Evolutionary conservation across 805 yeast species (phyloP).

Genomic region (Wickerhamia fluorescens): DNA sequence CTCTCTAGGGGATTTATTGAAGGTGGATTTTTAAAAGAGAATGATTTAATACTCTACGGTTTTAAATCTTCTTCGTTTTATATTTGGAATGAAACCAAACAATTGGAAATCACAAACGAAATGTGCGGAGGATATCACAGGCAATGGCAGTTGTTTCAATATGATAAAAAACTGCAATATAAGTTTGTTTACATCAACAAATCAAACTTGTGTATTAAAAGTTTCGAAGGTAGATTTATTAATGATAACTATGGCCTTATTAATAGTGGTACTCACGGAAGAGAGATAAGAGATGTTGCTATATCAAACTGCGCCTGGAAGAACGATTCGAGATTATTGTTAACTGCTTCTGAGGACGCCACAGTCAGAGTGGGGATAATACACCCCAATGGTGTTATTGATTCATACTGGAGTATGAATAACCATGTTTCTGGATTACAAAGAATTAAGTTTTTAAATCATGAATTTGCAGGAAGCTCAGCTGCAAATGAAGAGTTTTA

Average conservation of each 20-base stretch:
- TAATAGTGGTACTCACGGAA: slow-evolving; percentile 75
- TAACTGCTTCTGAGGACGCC: slow-evolving; percentile 89
- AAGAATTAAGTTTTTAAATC: slow-evolving; percentile 53
- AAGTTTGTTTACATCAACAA: slow-evolving; percentile 54
- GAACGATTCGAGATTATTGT: slow-evolving; percentile 36
- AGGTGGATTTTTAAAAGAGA: slow-evolving; percentile 46
- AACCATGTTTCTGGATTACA: slow-evolving; percentile 89
- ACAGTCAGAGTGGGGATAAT: slow-evolving; percentile 53
- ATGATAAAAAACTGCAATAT: slow-evolving; percentile 12
- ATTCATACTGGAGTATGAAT: slow-evolving; percentile 54
- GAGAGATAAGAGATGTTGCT: slow-evolving; percentile 77
- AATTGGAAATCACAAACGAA: slow-evolving; percentile 60
- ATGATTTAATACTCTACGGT: slow-evolving; percentile 62
- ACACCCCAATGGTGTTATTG: slow-evolving; percentile 33
- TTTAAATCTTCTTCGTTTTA: slow-evolving; percentile 75
- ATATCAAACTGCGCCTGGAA: slow-evolving; percentile 29
- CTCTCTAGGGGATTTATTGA: slow-evolving; percentile 75
- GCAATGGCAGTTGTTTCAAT: slow-evolving; percentile 54
- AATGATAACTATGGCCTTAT: slow-evolving; percentile 17
- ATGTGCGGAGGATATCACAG: slow-evolving; percentile 91
- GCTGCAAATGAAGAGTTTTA: slow-evolving; percentile 87
- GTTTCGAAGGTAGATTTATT: slow-evolving; percentile 13
- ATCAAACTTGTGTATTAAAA: slow-evolving; percentile 37
- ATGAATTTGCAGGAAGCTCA: slow-evolving; percentile 40
- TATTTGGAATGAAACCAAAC: slow-evolving; percentile 74